Evolutionary conservation across 2,329 filamentous ascomycete genomes (phyloP).

Genomic region (Ophiostoma pallidulum): DNA sequence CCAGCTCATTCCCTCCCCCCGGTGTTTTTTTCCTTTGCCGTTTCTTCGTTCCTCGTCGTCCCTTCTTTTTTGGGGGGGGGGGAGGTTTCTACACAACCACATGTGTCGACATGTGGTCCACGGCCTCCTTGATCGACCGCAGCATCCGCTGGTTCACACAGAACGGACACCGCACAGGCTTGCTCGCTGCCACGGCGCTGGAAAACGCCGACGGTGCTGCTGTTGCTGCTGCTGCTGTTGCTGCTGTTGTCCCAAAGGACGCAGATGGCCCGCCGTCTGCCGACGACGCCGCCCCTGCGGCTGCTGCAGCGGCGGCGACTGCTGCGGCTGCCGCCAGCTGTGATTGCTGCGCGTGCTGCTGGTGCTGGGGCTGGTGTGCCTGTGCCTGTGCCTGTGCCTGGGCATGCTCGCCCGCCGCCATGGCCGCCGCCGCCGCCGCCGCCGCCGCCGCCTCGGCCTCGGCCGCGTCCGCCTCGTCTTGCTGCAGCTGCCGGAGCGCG

Average conservation of each 20-base stretch:
- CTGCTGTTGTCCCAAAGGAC: no score
- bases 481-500: constrained; percentile 47
- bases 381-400: no score
- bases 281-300: constrained; percentile 33
- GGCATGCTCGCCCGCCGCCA: constrained; percentile 11
- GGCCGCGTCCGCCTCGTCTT: constrained; percentile 49
- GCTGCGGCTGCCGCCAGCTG: no score
- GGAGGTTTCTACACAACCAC: constrained; percentile 35
- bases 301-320: not conserved
- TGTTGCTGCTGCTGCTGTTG: not conserved
- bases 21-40: not conserved
- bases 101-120: constrained; percentile 53
- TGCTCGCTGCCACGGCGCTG: no score
- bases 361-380: not conserved
- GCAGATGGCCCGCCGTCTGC: no score
- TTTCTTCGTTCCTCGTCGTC: not conserved
- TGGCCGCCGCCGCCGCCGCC: constrained; percentile 38
- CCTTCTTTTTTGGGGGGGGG: not conserved
- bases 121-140: constrained; percentile 50
- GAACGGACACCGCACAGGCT: constrained; percentile 48
- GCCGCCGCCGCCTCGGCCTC: constrained; percentile 43
- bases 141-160: constrained; percentile 54
- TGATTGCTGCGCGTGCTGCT: no score
- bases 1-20: not conserved
- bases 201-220: constrained; percentile 32